These are phyloP conservation scores for Didymosphaeria variabile DNA, from an alignment of 2,329 filamentous ascomycete species.

Conservation along the genomic window DNA sequence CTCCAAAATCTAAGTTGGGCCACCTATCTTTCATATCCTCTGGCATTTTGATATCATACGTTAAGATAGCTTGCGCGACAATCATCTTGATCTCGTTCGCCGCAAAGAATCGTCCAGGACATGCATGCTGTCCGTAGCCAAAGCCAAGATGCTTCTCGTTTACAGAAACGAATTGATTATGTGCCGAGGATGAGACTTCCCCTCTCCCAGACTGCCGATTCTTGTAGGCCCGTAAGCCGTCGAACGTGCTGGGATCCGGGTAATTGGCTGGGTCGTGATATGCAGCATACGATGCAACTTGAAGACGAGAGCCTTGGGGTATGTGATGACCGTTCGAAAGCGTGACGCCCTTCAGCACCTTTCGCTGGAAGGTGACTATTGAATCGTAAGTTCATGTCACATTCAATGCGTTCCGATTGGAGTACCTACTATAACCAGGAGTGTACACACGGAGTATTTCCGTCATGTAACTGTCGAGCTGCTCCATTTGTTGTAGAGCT, in stretches of 20 bases:
- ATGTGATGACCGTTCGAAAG: conserved; percentile 18
- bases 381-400: background rate
- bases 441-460: background rate
- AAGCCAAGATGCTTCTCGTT: conserved; percentile 38
- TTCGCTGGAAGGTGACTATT: background rate
- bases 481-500: background rate
- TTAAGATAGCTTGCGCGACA: conserved; percentile 34
- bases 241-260: background rate
- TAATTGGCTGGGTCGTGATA: background rate
- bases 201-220: background rate
- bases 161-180: conserved; percentile 40
- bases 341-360: conserved; percentile 27
- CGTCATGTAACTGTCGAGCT: background rate
- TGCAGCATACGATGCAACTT: background rate
- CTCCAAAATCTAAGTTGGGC: background rate
- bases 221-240: background rate
- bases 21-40: conserved; percentile 14
- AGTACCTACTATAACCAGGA: background rate
- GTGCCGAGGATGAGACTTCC: background rate
- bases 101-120: conserved; percentile 47
- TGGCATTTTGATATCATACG: conserved; percentile 40
- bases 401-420: too few relatives aligned
- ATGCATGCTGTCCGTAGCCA: conserved; percentile 44
- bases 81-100: conserved; percentile 47
- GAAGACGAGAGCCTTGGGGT: background rate